Evolutionary conservation across 805 yeast genomes (phyloP), one percentile per base, ranked within the genome.

Genomic region (Wickerhamiella lipophila): DNA sequence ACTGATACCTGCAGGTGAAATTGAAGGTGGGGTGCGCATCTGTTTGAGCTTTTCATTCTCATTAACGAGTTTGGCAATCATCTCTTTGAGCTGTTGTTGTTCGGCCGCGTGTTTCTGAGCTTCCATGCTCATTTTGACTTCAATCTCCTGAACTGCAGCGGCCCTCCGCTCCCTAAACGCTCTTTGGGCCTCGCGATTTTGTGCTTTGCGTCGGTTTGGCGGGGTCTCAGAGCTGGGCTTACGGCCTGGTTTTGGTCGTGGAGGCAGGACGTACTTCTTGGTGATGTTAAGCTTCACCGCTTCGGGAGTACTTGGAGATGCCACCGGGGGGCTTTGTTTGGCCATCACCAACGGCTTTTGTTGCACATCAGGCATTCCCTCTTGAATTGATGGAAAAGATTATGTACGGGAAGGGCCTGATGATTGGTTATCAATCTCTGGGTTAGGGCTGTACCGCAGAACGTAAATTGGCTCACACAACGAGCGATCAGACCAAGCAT

Each of bases 111-210:
- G 57, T 41, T 62, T 86, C 94, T 55, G 96, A 68, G 67, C 85
- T 84, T 1, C 96, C 94, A 50, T 95, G 62, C 68, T 88, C 94
- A 19, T 96, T 95, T 87, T 87, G 64, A 83, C 75, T 61, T 88
- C 97, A 47, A 89, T 58, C 21, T 60, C 67, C 26, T 59, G 60
- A 15, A 68, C 54, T 6, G 64, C 83, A 79, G 19, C 68, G 58
- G 66, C 97, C 83, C 56, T 95, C 68, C 1, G 89, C 68, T 60
- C 98, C 83, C n/a, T 95, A 83, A 23, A 70, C 66, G 2, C 72
- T 48, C 83, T 88, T 53, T 75, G 96, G 2, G 94, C 94, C 64
- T 85, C 85, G 48, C 95, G 68, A 63, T 84, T 79, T 30, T 94
- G 83, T 53, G 66, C 58, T 40, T 57, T 59, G 35, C 60, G 55